These are phyloP conservation scores for Trichosporon asahii DNA, from an alignment of 1,284 basidiomycete genomes.

Conservation along the genomic window DNA sequence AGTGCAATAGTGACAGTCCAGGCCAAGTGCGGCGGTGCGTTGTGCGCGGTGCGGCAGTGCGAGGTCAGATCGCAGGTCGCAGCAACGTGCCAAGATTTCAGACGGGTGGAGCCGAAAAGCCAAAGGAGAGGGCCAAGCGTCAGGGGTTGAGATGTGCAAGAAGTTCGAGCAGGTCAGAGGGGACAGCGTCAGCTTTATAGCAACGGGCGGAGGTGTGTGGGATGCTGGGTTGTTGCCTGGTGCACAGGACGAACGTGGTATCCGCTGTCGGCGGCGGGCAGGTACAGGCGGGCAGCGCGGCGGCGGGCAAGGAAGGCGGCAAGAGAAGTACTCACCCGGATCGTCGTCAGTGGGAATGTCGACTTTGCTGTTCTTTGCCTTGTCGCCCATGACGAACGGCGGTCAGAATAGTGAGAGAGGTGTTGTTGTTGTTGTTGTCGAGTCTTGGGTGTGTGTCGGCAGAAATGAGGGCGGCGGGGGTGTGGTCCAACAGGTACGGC, in stretches of 20 bases:
- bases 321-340: slow-evolving; percentile 16
- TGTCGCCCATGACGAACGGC: slow-evolving; percentile 14
- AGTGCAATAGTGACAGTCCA: too few relatives aligned
- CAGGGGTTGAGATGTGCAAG: not conserved
- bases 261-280: not conserved
- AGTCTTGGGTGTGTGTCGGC: not conserved
- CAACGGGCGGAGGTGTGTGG: not conserved
- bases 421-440: not conserved
- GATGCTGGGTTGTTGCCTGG: not conserved
- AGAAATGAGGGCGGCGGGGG: not conserved
- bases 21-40: too few relatives aligned
- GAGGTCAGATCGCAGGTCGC: not conserved
- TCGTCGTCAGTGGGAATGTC: slow-evolving; percentile 25
- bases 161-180: not conserved
- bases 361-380: slow-evolving; percentile 15
- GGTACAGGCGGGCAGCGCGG: not conserved
- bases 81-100: slow-evolving; percentile 7
- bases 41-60: not conserved
- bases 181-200: not conserved
- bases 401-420: not conserved
- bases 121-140: not conserved
- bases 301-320: not conserved
- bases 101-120: not conserved
- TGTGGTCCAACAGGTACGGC: not conserved
- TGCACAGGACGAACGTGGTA: not conserved